Percentiles rank a stretch among this genome's conserved stretches.
Evolutionary conservation across 2,329 filamentous ascomycete genomes (phyloP).

Genomic region (Hymenoscyphus repandus): DNA sequence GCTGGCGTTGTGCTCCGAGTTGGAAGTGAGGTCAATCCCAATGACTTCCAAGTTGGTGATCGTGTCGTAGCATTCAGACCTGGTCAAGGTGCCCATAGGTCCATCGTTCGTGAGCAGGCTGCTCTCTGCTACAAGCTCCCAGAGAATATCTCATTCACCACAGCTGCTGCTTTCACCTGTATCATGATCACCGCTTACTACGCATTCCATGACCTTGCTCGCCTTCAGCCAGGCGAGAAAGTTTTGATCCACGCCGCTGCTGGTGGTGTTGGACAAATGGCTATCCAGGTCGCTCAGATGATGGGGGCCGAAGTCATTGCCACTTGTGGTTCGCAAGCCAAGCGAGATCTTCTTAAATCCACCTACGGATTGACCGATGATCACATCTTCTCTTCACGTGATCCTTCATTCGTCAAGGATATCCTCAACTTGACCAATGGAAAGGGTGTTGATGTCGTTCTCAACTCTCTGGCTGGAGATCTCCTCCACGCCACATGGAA

Average conservation of each 20-base stretch:
- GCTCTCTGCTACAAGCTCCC: slow-evolving; percentile 3
- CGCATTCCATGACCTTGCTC: slow-evolving; percentile 2
- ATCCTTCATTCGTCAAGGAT: slow-evolving; percentile 23
- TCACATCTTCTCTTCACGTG: slow-evolving; percentile 31
- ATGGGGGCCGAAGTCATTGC: slow-evolving; percentile 3
- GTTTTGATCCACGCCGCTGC: slow-evolving; percentile 3
- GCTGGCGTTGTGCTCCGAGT: neutral
- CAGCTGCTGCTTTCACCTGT: slow-evolving; percentile 1
- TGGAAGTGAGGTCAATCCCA: neutral
- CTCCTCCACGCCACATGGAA: slow-evolving; percentile 27
- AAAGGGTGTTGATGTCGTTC: slow-evolving; percentile 22
- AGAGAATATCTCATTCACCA: slow-evolving; percentile 1
- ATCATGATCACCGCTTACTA: slow-evolving; percentile 4
- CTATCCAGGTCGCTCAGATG: slow-evolving; percentile 4
- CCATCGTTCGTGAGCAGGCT: slow-evolving; percentile 2
- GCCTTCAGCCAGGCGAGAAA: slow-evolving; percentile 1
- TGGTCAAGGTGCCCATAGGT: slow-evolving; percentile 1
- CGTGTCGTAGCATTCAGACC: slow-evolving; percentile 3
- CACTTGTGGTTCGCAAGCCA: neutral
- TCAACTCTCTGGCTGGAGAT: slow-evolving; percentile 12
- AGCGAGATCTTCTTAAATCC: slow-evolving; percentile 1
- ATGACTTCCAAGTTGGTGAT: slow-evolving; percentile 1
- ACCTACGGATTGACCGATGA: slow-evolving; percentile 1
- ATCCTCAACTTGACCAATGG: slow-evolving; percentile 19
- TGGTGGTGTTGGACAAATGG: slow-evolving; percentile 4